These are phyloP conservation scores for Proliferodiscus dingleyae DNA, from an alignment of 2,329 filamentous ascomycete genomes.

Conservation along the genomic window DNA sequence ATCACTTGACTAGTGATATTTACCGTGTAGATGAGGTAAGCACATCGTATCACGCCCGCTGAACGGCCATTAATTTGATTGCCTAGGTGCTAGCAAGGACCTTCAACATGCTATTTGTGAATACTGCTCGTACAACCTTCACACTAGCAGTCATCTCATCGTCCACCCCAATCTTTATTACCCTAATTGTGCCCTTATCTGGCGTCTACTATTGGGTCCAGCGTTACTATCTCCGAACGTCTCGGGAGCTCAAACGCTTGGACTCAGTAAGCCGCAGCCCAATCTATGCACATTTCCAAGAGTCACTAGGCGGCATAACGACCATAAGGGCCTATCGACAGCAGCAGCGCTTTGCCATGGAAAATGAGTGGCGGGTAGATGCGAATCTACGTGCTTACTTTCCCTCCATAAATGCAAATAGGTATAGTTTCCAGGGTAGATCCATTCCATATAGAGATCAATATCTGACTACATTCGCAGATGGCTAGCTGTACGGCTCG, in stretches of 20 bases:
- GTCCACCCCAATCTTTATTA: constrained; percentile 73
- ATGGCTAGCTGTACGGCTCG: constrained; percentile 91
- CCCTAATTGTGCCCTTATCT: constrained; percentile 75
- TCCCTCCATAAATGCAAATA: constrained; percentile 78
- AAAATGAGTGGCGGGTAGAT: constrained; percentile 98
- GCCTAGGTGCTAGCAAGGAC: constrained; percentile 92
- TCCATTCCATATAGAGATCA: neutral
- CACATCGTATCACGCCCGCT: constrained; percentile 21
- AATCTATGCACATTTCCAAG: constrained; percentile 97
- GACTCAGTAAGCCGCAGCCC: constrained; percentile 94
- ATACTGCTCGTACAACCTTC: constrained; percentile 69
- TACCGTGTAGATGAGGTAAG: constrained; percentile 39
- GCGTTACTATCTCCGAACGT: constrained; percentile 93
- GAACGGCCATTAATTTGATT: constrained; percentile 52
- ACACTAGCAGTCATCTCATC: constrained; percentile 82
- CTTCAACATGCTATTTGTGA: constrained; percentile 94
- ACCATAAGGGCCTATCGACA: constrained; percentile 95
- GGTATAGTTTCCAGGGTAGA: constrained; percentile 18
- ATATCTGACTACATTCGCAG: constrained; percentile 47
- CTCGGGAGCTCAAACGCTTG: constrained; percentile 89
- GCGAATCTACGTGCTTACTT: constrained; percentile 92
- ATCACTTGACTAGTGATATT: constrained; percentile 40
- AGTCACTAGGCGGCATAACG: constrained; percentile 87
- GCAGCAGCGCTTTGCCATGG: constrained; percentile 77
- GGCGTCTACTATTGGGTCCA: constrained; percentile 88